phyloP scores from a whole-genome alignment of 2,329 filamentous ascomycete genomes.

The Cercospora zeae-maydis region DNA sequence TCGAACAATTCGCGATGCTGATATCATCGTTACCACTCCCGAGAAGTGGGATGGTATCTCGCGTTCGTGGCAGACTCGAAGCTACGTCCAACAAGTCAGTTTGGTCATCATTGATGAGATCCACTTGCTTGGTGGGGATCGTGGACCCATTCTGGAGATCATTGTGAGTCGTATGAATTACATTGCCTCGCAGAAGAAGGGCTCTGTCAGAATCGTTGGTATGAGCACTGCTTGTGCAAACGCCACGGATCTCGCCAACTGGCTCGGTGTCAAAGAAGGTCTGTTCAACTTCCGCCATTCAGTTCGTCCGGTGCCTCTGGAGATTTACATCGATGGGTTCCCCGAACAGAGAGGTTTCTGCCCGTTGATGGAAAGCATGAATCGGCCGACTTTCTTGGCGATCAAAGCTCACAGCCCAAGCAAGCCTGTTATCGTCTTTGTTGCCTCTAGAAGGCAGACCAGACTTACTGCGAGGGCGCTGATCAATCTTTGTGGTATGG shows the following conservation, averaged over 20 bases:
- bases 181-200: conserved; percentile 90
- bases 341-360: conserved; percentile 94
- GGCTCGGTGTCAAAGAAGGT: conserved; percentile 92
- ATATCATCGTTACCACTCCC: conserved; percentile 98
- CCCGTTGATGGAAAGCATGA: conserved; percentile 98
- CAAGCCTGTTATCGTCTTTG: conserved; percentile 97
- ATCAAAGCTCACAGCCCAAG: conserved; percentile 95
- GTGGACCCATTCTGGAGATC: conserved; percentile 96
- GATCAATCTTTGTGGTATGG: conserved; percentile 97
- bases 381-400: conserved; percentile 89
- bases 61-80: conserved; percentile 96
- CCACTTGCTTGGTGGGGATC: conserved; percentile 90
- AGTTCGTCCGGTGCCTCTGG: conserved; percentile 89
- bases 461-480: conserved; percentile 91
- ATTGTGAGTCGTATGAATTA: conserved; percentile 96
- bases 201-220: conserved; percentile 82
- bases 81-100: conserved; percentile 90
- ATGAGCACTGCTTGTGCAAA: conserved; percentile 99
- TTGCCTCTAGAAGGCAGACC: conserved; percentile 91
- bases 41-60: conserved; percentile 99
- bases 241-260: conserved; percentile 87
- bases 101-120: conserved; percentile 99
- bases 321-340: conserved; percentile 97
- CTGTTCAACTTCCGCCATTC: conserved; percentile 97
- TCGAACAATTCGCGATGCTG: conserved; percentile 87